A percentile compares a stretch with the other conserved stretches of the same genome.
These are phyloP conservation scores for Vachellia collinsii DNA, from an alignment of 306 rosid genomes.

Conservation along the genomic window DNA sequence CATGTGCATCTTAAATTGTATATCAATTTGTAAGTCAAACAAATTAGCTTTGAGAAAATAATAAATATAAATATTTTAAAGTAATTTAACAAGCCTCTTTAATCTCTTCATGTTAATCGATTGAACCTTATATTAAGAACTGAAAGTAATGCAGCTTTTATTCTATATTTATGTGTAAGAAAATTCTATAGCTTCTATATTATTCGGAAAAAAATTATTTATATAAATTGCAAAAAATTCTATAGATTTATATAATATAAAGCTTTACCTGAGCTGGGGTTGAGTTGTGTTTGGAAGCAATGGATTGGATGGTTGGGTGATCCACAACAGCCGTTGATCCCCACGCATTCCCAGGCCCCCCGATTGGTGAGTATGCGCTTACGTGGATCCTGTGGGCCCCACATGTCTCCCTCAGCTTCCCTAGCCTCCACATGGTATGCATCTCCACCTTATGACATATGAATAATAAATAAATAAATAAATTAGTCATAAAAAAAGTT, in stretches of 20 bases:
- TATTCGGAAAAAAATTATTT: background rate
- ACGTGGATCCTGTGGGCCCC: constrained; percentile 69
- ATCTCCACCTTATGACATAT: background rate
- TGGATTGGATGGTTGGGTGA: constrained; percentile 59
- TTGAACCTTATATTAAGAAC: too few relatives aligned
- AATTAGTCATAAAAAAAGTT: background rate
- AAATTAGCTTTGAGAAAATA: too few relatives aligned
- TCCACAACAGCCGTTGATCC: constrained; percentile 80
- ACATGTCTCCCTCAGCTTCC: constrained; percentile 60
- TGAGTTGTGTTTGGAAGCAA: constrained; percentile 65
- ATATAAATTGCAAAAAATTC: too few relatives aligned
- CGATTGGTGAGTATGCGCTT: constrained; percentile 91
- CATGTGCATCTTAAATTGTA: too few relatives aligned
- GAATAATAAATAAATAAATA: background rate
- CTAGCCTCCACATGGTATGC: constrained; percentile 84
- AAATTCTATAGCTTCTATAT: background rate
- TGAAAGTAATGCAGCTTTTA: too few relatives aligned
- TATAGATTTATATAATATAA: background rate
- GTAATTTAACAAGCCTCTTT: too few relatives aligned
- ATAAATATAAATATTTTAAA: too few relatives aligned
- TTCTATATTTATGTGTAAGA: too few relatives aligned
- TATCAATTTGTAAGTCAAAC: too few relatives aligned
- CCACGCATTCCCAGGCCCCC: constrained; percentile 93
- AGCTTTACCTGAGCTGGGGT: constrained; percentile 73
- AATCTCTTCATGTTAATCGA: too few relatives aligned